Evolutionary conservation across 164 flowering plant genomes (phyloP), one percentile per base, ranked within the genome.

Genomic region (Chimonanthus praecox): DNA sequence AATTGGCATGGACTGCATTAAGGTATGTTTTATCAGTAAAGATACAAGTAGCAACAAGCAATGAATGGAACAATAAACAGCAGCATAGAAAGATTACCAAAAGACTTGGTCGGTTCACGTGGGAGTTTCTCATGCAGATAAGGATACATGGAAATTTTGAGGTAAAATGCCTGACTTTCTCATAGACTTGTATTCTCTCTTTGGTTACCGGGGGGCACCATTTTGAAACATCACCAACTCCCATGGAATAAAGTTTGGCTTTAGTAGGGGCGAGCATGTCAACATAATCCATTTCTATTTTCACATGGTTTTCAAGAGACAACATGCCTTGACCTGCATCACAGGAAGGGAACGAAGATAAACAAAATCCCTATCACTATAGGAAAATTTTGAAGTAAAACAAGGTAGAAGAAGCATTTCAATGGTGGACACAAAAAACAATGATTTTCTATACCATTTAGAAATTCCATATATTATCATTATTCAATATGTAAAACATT

Each of bases 71-170:
- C 60, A 54, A n/a, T 54, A 33, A 54, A 13, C 60, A 15, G n/a
- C 16, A 11, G 11, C 3, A 15, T 13, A 45, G n/a, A 16, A 68
- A 20, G 47, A 7, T 6, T 47, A 44, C 8, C 20, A 10, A 20
- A 63, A 72, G 68, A 62, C 48, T 68, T 75, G 72, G 61, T 49
- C 44, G 44, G 9, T 4, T 4, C 15, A 68, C 68, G 44, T 54
- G 44, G 5, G 63, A 43, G 3, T n/a, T 5, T 5, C 11, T 60
- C 71, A 76, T 47, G 54, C 46, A 10, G 2, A 0, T 44, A 18
- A 43, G 44, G 11, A 74, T 74, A 44, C 51, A 71, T 8, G 80
- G 80, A 61, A 5, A 69, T 8, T 62, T 68, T 43, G 80, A 74
- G 3, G 64, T 49, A 67, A 78, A 74, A 62, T 72, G 74, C 49